A percentile compares a stretch with the other conserved stretches of the same genome.
Evolutionary conservation across 495 filamentous ascomycete species (phyloP).

Genomic region (Penicillium bovifimosum): DNA sequence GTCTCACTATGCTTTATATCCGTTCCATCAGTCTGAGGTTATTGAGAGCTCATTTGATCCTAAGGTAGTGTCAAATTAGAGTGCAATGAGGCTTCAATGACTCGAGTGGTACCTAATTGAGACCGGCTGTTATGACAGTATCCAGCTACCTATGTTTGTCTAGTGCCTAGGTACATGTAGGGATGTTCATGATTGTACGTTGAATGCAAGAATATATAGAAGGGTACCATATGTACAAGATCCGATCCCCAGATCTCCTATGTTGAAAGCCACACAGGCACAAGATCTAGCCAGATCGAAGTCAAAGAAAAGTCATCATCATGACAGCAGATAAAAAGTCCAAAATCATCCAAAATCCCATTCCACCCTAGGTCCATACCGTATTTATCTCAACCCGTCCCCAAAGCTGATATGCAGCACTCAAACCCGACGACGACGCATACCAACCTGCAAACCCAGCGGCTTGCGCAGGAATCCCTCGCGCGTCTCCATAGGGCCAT

Average conservation of each 20-base stretch:
- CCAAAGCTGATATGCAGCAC: background rate
- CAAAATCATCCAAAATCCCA: background rate
- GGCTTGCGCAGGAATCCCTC: conserved; percentile 93
- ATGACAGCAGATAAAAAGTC: background rate
- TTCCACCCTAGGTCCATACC: conserved; percentile 9
- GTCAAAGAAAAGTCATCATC: conserved; percentile 13
- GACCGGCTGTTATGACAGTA: background rate
- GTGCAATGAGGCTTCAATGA: no score
- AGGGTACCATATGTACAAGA: conserved; percentile 6
- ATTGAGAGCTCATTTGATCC: background rate
- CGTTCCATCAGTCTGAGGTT: background rate
- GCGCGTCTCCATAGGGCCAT: conserved; percentile 62
- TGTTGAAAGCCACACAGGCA: background rate
- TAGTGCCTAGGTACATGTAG: no score
- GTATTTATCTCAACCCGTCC: background rate
- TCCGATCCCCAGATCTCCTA: conserved; percentile 1
- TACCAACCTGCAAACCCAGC: conserved; percentile 64
- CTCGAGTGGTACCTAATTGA: background rate
- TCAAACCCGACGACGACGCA: conserved; percentile 45
- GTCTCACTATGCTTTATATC: background rate
- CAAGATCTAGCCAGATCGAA: background rate
- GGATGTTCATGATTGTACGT: background rate
- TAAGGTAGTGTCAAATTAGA: background rate
- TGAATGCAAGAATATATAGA: background rate
- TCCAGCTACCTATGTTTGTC: no score